phyloP scores from a whole-genome alignment of 2,329 filamentous ascomycete species.

The Westerdykella ornata region DNA sequence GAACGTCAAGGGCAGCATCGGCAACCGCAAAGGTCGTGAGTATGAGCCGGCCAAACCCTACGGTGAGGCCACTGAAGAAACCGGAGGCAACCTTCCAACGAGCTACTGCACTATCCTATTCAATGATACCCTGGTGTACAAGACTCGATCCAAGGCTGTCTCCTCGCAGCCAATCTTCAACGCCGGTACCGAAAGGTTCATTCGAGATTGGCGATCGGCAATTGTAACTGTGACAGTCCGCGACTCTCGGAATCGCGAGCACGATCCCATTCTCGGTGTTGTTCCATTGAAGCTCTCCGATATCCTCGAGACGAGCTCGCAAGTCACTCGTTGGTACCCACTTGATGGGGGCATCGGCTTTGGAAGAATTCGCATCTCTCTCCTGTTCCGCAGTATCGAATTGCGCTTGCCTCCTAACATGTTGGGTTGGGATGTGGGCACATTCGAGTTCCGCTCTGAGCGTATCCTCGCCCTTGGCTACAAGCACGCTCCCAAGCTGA shows the following conservation, averaged over 20 bases:
- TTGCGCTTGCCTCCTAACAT: constrained; percentile 76
- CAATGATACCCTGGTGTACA: constrained; percentile 86
- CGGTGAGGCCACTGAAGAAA: constrained; percentile 81
- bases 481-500: constrained; percentile 59
- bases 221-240: constrained; percentile 84
- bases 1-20: constrained; percentile 77
- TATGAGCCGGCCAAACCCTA: constrained; percentile 81
- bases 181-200: constrained; percentile 84
- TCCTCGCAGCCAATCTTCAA: constrained; percentile 97
- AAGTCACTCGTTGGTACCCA: constrained; percentile 91
- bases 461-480: constrained; percentile 61
- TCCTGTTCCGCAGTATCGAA: constrained; percentile 86
- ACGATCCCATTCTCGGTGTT: constrained; percentile 89
- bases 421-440: constrained; percentile 91
- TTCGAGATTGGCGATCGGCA: constrained; percentile 85
- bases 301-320: constrained; percentile 78
- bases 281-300: constrained; percentile 83
- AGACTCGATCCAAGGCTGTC: constrained; percentile 89
- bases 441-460: constrained; percentile 77
- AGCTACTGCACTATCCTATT: constrained; percentile 89
- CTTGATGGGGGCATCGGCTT: constrained; percentile 88
- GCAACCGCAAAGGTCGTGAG: constrained; percentile 75
- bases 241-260: constrained; percentile 81
- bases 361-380: constrained; percentile 77
- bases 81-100: constrained; percentile 71